phyloP scores from a whole-genome alignment of 2,329 filamentous ascomycete genomes.

The Aspergillus cejpii region DNA sequence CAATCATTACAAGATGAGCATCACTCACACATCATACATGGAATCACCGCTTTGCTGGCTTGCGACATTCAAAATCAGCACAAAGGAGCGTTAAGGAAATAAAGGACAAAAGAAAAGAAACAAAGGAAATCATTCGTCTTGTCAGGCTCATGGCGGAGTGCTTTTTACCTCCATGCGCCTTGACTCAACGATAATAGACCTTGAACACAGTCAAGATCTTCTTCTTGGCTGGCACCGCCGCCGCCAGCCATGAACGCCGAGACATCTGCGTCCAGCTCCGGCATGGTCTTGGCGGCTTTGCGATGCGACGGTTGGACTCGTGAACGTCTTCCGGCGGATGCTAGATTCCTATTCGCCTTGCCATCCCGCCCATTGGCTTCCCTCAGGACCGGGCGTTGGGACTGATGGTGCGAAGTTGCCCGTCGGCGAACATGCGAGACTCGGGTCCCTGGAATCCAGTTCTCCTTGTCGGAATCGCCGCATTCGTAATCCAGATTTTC shows the following conservation, averaged over 20 bases:
- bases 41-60: conserved; percentile 27
- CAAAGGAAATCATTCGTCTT: conserved; percentile 20
- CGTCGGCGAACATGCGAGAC: conserved; percentile 36
- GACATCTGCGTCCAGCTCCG: conserved; percentile 56
- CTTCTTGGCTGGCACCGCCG: conserved; percentile 57
- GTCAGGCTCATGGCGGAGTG: conserved; percentile 1
- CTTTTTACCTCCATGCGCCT: conserved; percentile 68
- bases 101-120: conserved; percentile 20
- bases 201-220: conserved; percentile 81
- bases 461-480: conserved; percentile 90
- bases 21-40: conserved; percentile 20
- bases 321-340: conserved; percentile 24
- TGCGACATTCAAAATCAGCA: conserved; percentile 23
- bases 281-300: conserved; percentile 30
- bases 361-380: conserved; percentile 33
- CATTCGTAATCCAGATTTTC: conserved; percentile 44
- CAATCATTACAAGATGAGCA: conserved; percentile 19
- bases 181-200: conserved; percentile 83
- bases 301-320: conserved; percentile 18
- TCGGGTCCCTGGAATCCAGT: conserved; percentile 58
- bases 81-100: conserved; percentile 14
- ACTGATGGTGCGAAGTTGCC: conserved; percentile 22
- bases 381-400: conserved; percentile 40
- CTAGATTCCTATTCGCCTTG: conserved; percentile 20
- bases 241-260: conserved; percentile 64